Evolutionary conservation across 176 grass and related monocot species (phyloP), one percentile per base, ranked within the genome.

Genomic region (maize (Zea mays)): DNA sequence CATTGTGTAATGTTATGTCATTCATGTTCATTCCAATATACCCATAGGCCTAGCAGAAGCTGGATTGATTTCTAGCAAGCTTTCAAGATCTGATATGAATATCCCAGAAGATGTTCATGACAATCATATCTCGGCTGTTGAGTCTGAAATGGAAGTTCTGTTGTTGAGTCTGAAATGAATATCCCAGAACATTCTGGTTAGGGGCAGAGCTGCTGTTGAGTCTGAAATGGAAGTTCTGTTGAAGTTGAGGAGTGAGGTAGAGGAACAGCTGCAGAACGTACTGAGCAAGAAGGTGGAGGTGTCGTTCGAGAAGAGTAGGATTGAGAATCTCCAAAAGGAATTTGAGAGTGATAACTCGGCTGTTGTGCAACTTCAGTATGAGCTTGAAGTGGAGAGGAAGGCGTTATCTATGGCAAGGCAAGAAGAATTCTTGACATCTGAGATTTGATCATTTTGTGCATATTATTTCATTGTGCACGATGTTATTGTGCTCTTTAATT

Each of bases 351-450:
- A 91, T 56, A 97, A 87, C 71, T 79, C 82, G 63, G 83, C 76
- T 10, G 88, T 91, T 79, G 71, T 76, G 68, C 86, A 81, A 66
- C 83, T 97, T 77, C 91, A 97, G 61, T 91, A 91, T 52, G 94
- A 97, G 58, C 86, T 97, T 78, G 94, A 97, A 62, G 90, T 97
- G 75, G 94, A 97, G 87, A 93, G 86, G 72, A 93, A 97, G 79
- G 94, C 27, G 27, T 27, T 27, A 27, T 27, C 27, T 27, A 27
- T 27, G 27, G 27, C 27, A 27, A 27, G 27, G 91, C 94, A 75
- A 89, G 88, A 89, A 79, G 7, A 67, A 20, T 74, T 85, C 44
- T 39, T 10, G 6, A 43, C 67, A 57, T 33, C 16, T 46, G 19
- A 70, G 16, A 33, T 81, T 55, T 72, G 27, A 40, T 10, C 12